Percentiles rank a stretch among this genome's conserved stretches.
Evolutionary conservation across 768 basidiomycete genomes (phyloP).

Genomic region (Strobilomyces confusus): DNA sequence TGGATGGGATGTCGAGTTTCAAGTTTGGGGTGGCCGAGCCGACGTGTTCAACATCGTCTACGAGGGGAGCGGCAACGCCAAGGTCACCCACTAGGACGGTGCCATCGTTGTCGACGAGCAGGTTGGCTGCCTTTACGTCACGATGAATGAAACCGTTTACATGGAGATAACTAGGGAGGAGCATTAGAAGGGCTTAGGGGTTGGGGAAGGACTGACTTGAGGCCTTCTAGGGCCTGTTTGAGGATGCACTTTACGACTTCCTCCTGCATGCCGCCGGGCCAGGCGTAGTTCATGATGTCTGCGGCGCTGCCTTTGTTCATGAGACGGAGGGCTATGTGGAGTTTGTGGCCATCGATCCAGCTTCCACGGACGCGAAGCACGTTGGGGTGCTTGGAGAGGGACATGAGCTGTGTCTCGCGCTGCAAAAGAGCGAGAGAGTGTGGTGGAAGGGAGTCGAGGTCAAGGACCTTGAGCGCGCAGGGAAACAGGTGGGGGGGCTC

Average conservation of each 20-base stretch:
- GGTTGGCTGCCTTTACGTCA: conserved; percentile 91
- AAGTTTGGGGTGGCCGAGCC: conserved; percentile 28
- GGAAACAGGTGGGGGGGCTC: conserved; percentile 41
- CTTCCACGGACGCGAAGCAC: conserved; percentile 87
- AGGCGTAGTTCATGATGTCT: conserved; percentile 80
- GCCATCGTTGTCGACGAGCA: conserved; percentile 87
- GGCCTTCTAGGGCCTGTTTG: conserved; percentile 81
- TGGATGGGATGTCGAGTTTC: conserved; percentile 32
- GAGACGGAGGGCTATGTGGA: conserved; percentile 82
- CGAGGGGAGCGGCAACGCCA: conserved; percentile 83
- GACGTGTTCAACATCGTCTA: conserved; percentile 54
- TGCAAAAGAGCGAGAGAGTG: conserved; percentile 69
- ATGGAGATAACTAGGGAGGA: conserved; percentile 66
- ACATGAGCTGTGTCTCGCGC: conserved; percentile 89
- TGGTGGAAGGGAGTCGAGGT: conserved; percentile 75
- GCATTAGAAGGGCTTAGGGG: neutral
- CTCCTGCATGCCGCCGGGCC: conserved; percentile 89
- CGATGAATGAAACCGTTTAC: conserved; percentile 89
- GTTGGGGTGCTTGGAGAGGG: conserved; percentile 88
- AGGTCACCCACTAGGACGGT: conserved; percentile 90
- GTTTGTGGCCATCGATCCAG: conserved; percentile 81
- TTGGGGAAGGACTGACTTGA: conserved; percentile 54
- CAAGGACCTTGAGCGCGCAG: conserved; percentile 86
- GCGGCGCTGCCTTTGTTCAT: conserved; percentile 88
- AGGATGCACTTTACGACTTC: conserved; percentile 83